Conservation (phyloP, 2,329 filamentous ascomycete genomes). For the Diaporthe humulicola region DNA sequence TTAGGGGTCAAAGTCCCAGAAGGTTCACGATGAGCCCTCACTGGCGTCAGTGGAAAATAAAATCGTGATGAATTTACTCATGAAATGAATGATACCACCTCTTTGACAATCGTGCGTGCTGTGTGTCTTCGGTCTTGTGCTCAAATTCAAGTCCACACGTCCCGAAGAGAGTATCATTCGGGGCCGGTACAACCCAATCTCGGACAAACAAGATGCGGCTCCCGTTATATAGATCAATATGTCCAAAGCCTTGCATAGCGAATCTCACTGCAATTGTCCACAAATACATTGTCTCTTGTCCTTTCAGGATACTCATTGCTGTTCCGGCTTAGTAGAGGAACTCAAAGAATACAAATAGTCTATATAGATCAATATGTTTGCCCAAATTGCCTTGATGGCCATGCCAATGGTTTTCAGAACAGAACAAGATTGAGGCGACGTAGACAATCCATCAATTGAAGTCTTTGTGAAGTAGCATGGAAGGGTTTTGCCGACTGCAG, state of each 20-base stretch:
- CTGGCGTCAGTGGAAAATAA: conserved; percentile 37
- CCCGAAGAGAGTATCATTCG: neutral
- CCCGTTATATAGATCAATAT: neutral
- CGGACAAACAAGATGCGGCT: neutral
- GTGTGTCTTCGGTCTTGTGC: neutral
- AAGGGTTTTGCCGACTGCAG: neutral
- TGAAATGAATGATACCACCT: conserved; percentile 36
- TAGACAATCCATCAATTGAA: neutral
- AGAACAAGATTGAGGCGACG: neutral
- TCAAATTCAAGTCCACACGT: neutral
- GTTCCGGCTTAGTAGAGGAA: too few species aligned
- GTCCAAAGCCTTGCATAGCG: too few species aligned
- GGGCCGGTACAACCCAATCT: neutral
- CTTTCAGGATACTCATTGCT: too few species aligned
- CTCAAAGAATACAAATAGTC: too few species aligned
- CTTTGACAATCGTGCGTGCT: conserved; percentile 13
- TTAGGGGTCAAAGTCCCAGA: conserved; percentile 34
- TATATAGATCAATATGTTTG: neutral
- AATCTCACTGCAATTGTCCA: too few species aligned
- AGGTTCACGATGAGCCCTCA: conserved; percentile 28
- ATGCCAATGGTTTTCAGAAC: neutral
- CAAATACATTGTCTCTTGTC: too few species aligned
- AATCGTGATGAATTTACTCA: conserved; percentile 35
- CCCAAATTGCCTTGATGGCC: too few species aligned
- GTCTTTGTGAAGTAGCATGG: neutral